Conservation (phyloP, 768 basidiomycete genomes). For the Hypholoma fasciculare region DNA sequence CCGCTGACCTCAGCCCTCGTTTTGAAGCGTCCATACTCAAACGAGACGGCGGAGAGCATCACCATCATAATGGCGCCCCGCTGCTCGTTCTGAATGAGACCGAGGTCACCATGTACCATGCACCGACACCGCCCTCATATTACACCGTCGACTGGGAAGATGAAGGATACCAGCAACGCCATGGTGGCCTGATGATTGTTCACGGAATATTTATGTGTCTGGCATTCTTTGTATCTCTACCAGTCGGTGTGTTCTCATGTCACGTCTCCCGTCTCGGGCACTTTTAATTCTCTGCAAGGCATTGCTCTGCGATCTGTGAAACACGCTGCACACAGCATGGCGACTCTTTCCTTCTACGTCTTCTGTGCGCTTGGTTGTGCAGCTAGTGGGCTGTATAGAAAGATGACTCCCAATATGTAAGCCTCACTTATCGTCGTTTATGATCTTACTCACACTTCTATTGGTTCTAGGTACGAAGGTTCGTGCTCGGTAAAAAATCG, state of each 20-base stretch:
- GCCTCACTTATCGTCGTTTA: constrained; percentile 26
- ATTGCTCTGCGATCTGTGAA: constrained; percentile 80
- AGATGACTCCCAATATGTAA: constrained; percentile 82
- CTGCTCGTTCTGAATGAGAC: constrained; percentile 76
- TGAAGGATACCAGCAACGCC: constrained; percentile 40
- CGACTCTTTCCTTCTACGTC: constrained; percentile 62
- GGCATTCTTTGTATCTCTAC: constrained; percentile 84
- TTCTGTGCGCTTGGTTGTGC: constrained; percentile 65
- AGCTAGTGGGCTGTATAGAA: constrained; percentile 69
- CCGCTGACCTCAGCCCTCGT: not conserved
- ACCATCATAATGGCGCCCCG: constrained; percentile 49
- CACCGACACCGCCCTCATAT: constrained; percentile 78
- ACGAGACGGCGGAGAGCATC: constrained; percentile 44
- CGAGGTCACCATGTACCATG: constrained; percentile 61
- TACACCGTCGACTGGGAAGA: constrained; percentile 77
- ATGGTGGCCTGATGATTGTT: constrained; percentile 69
- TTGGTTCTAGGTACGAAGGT: constrained; percentile 63
- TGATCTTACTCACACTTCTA: not conserved
- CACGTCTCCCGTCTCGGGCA: not conserved
- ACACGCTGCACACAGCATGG: constrained; percentile 60
- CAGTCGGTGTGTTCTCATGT: constrained; percentile 56
- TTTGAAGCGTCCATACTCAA: not conserved
- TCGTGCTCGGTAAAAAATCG: constrained; percentile 13
- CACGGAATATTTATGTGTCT: constrained; percentile 75
- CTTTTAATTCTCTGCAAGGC: constrained; percentile 40